Percentiles rank a stretch among this genome's conserved stretches.
phyloP scores from a whole-genome alignment of 129 eudicot species.

The Flaveria brownii region DNA sequence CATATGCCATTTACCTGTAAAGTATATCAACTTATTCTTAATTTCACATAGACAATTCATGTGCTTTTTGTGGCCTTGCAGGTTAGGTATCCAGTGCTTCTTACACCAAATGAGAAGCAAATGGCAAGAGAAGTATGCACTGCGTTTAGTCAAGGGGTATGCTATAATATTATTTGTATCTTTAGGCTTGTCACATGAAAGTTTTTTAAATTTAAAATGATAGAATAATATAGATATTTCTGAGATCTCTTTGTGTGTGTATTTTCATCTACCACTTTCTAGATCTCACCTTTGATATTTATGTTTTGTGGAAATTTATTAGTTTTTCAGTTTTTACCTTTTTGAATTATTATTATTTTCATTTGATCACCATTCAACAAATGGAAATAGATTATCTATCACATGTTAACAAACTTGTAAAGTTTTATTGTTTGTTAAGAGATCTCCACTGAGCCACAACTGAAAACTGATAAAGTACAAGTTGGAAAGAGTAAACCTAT shows the following conservation, averaged over 20 bases:
- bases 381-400: conserved; percentile 4
- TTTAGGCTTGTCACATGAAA: not conserved
- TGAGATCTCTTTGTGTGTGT: not conserved
- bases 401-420: conserved; percentile 9
- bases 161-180: conserved; percentile 35
- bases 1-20: conserved; percentile 6
- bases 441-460: not conserved
- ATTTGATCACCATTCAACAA: not conserved
- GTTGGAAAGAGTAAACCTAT: not conserved
- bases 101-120: conserved; percentile 93
- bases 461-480: too few species aligned
- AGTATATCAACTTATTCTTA: not conserved
- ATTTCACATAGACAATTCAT: conserved; percentile 2
- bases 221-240: conserved; percentile 2
- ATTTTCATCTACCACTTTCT: not conserved
- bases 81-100: conserved; percentile 99
- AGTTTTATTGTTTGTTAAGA: conserved; percentile 1
- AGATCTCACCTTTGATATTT: conserved; percentile 4
- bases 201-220: not conserved
- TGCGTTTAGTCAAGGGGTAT: conserved; percentile 92
- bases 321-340: conserved; percentile 2
- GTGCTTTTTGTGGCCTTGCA: conserved; percentile 29
- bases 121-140: conserved; percentile 98
- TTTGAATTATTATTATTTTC: not conserved
- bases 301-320: conserved; percentile 7